Conservation (phyloP, 1,284 basidiomycete species). For the Pterulicium gracile region DNA sequence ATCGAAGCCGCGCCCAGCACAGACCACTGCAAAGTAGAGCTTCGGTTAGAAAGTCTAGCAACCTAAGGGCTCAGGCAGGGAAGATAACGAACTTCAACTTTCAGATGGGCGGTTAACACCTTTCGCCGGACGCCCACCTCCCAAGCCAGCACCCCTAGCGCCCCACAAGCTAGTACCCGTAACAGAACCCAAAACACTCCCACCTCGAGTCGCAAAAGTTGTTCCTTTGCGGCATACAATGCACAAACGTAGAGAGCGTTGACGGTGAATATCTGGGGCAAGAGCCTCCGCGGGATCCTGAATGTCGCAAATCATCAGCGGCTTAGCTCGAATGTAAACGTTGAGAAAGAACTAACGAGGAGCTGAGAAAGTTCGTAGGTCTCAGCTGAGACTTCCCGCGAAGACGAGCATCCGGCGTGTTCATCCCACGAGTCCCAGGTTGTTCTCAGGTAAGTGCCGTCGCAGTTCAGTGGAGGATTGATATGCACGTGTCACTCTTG, state of each 20-base stretch:
- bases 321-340: neutral
- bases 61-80: conserved; percentile 3
- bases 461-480: no score
- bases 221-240: conserved; percentile 52
- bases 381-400: neutral
- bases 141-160: conserved; percentile 47
- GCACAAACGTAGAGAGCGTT: conserved; percentile 54
- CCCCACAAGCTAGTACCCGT: conserved; percentile 55
- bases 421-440: no score
- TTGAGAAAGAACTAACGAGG: neutral
- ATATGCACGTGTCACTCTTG: no score
- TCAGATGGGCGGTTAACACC: conserved; percentile 32
- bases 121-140: conserved; percentile 38
- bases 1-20: conserved; percentile 55
- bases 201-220: conserved; percentile 49
- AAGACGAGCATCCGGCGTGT: neutral
- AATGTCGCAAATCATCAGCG: neutral
- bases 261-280: conserved; percentile 45
- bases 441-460: no score
- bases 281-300: conserved; percentile 37
- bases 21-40: conserved; percentile 41
- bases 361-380: neutral
- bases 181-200: conserved; percentile 67
- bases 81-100: conserved; percentile 43
- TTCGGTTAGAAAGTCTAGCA: conserved; percentile 9